Evolutionary conservation across 2,329 filamentous ascomycete species (phyloP).

Genomic region (Fusarium buharicum): DNA sequence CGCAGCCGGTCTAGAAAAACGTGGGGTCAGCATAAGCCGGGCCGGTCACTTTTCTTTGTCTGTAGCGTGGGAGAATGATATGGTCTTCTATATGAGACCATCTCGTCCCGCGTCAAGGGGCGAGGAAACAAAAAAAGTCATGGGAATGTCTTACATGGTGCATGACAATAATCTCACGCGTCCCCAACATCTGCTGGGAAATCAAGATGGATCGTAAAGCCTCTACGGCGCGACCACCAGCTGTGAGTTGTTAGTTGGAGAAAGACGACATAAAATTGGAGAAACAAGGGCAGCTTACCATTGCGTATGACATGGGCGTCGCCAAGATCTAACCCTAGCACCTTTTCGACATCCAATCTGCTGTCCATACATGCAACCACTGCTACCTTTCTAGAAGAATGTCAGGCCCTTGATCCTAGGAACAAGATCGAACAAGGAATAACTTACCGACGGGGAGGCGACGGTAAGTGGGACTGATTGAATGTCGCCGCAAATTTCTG

Average conservation of each 20-base stretch:
- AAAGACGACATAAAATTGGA: neutral
- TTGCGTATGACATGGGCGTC: constrained; percentile 85
- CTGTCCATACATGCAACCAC: constrained; percentile 85
- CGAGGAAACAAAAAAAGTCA: neutral
- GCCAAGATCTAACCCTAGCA: constrained; percentile 71
- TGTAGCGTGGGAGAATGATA: neutral
- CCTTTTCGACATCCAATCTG: constrained; percentile 72
- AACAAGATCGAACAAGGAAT: neutral
- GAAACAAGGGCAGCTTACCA: constrained; percentile 44
- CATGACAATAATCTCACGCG: constrained; percentile 77
- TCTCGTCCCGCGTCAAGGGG: neutral
- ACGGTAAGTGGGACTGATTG: constrained; percentile 36
- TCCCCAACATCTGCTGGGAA: constrained; percentile 81
- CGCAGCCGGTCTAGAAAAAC: constrained; percentile 51
- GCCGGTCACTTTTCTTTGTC: constrained; percentile 19
- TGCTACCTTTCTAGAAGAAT: constrained; percentile 47
- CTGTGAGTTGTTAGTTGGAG: constrained; percentile 11
- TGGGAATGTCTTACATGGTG: constrained; percentile 63
- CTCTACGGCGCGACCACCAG: constrained; percentile 73
- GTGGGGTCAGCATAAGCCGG: constrained; percentile 35
- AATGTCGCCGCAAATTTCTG: constrained; percentile 37
- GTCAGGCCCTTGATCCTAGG: constrained; percentile 31
- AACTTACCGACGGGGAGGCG: constrained; percentile 40
- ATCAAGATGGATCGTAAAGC: constrained; percentile 80
- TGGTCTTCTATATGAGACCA: constrained; percentile 3